Conservation (phyloP, 192 early-diverging fungal genomes). For the Cladochytrium replicatum region DNA sequence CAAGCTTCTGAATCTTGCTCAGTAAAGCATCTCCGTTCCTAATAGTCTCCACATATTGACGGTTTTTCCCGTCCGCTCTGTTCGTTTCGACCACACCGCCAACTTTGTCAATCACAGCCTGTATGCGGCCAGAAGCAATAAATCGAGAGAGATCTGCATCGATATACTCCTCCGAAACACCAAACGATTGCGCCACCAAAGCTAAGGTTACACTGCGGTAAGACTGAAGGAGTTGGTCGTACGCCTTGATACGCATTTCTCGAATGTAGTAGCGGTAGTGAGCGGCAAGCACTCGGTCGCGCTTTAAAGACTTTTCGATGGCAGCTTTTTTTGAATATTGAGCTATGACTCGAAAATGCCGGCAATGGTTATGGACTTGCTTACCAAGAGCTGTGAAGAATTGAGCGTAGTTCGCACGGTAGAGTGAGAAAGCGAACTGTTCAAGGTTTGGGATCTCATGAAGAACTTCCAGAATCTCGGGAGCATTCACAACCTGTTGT, state of each 20-base stretch:
- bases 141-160: slow-evolving; percentile 90
- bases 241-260: slow-evolving; percentile 96
- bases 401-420: slow-evolving; percentile 84
- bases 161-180: slow-evolving; percentile 88
- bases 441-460: slow-evolving; percentile 78
- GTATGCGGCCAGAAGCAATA: slow-evolving; percentile 89
- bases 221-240: slow-evolving; percentile 91
- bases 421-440: slow-evolving; percentile 75
- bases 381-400: slow-evolving; percentile 82
- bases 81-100: slow-evolving; percentile 95
- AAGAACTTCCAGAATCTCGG: slow-evolving; percentile 93
- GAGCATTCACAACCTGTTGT: slow-evolving; percentile 74
- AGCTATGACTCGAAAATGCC: neutral
- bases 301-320: slow-evolving; percentile 69
- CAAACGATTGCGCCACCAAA: slow-evolving; percentile 95
- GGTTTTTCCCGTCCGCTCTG: slow-evolving; percentile 96
- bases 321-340: slow-evolving; percentile 37
- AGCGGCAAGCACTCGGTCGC: slow-evolving; percentile 64
- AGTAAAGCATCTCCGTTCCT: slow-evolving; percentile 94
- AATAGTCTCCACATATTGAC: slow-evolving; percentile 92
- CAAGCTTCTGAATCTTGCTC: slow-evolving; percentile 93
- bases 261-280: slow-evolving; percentile 92
- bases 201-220: slow-evolving; percentile 89
- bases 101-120: slow-evolving; percentile 99
- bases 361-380: neutral